Evolutionary conservation across 257 asterid genomes (phyloP).

Genomic region (Pogostemon cablin): DNA sequence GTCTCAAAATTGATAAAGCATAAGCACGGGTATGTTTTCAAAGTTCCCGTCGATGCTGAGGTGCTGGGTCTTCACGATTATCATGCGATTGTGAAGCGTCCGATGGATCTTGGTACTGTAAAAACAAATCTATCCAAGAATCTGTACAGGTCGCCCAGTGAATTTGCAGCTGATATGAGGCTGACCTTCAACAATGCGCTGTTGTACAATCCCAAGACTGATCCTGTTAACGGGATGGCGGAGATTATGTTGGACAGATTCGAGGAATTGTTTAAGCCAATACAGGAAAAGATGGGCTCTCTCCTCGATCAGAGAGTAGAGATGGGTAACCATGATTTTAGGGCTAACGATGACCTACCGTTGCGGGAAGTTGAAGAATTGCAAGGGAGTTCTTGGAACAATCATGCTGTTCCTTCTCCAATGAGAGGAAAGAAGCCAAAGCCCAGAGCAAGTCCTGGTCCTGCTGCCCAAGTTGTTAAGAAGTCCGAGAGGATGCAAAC

Average conservation of each 20-base stretch:
- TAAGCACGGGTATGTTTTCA: conserved; percentile 66
- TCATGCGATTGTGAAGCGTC: conserved; percentile 80
- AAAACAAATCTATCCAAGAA: conserved; percentile 60
- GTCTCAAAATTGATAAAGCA: conserved; percentile 69
- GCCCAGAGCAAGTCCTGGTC: conserved; percentile 45
- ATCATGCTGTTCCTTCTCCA: conserved; percentile 44
- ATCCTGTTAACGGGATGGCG: conserved; percentile 69
- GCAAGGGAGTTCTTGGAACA: conserved; percentile 85
- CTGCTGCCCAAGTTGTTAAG: conserved; percentile 39
- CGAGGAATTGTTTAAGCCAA: conserved; percentile 76
- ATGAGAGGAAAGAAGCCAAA: conserved; percentile 48
- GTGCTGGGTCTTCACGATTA: conserved; percentile 79
- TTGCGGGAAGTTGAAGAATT: conserved; percentile 54
- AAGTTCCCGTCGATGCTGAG: conserved; percentile 71
- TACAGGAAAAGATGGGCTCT: conserved; percentile 53
- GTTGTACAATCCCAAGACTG: conserved; percentile 85
- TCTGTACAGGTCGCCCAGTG: conserved; percentile 55
- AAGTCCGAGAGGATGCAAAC: conserved; percentile 50
- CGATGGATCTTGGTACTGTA: conserved; percentile 97
- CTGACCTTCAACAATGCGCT: conserved; percentile 87
- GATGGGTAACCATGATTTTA: conserved; percentile 34
- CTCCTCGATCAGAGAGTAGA: conserved; percentile 38
- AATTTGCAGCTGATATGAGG: conserved; percentile 82
- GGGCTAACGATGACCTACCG: conserved; percentile 34
- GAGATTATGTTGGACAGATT: conserved; percentile 57